Conservation (phyloP, 1,284 basidiomycete species). For the Earliella scabrosa region DNA sequence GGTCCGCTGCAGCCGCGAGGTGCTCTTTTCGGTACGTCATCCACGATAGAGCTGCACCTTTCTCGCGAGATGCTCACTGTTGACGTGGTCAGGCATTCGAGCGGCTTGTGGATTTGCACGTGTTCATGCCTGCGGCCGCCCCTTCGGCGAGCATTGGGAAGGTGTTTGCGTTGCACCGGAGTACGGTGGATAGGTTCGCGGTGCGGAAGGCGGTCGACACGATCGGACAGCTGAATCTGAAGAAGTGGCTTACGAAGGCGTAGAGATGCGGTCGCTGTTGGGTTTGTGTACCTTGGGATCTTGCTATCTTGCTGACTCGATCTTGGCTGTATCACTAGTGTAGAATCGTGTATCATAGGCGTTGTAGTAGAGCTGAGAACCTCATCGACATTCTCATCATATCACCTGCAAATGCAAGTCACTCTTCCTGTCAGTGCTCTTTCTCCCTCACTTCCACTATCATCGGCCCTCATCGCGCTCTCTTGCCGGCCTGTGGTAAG, state of each 20-base stretch:
- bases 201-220: constrained; percentile 69
- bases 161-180: constrained; percentile 73
- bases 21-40: constrained; percentile 62
- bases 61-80: too few relatives aligned
- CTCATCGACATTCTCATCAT: too few relatives aligned
- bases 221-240: constrained; percentile 69
- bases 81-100: constrained; percentile 66
- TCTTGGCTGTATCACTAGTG: neutral
- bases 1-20: constrained; percentile 62
- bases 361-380: too few relatives aligned
- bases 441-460: too few relatives aligned
- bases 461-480: too few relatives aligned
- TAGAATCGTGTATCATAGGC: neutral
- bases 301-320: too few relatives aligned
- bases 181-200: constrained; percentile 55
- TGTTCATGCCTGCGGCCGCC: constrained; percentile 55
- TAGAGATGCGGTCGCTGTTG: constrained; percentile 23
- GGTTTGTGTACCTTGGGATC: neutral
- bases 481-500: too few relatives aligned
- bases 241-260: constrained; percentile 74
- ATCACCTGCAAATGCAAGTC: too few relatives aligned
- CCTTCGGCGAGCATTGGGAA: constrained; percentile 51
- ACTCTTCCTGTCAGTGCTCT: too few relatives aligned
- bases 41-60: too few relatives aligned
- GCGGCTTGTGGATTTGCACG: constrained; percentile 51